These are phyloP conservation scores for Remersonia thermophila DNA, from an alignment of 2,329 filamentous ascomycete genomes.

Conservation along the genomic window DNA sequence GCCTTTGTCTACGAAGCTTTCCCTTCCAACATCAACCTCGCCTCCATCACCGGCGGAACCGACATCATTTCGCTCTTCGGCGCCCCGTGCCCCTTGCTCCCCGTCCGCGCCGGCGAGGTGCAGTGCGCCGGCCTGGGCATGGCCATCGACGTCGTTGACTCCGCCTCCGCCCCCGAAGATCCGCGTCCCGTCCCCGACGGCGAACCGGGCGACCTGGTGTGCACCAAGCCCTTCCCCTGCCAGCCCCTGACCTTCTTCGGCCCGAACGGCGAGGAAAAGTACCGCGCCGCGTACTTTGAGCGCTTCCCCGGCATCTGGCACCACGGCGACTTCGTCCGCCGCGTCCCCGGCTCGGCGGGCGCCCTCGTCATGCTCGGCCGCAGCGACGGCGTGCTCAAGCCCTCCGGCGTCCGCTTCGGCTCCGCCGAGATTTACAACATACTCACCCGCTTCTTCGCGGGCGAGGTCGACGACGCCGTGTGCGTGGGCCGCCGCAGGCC, in stretches of 20 bases:
- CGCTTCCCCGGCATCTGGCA: conserved; percentile 74
- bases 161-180: conserved; percentile 40
- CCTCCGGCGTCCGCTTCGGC: conserved; percentile 80
- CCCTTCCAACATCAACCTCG: conserved; percentile 68
- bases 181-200: conserved; percentile 35
- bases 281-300: conserved; percentile 77
- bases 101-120: conserved; percentile 61
- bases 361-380: conserved; percentile 84
- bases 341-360: conserved; percentile 47
- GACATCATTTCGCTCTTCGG: conserved; percentile 96
- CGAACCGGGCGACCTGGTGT: conserved; percentile 78
- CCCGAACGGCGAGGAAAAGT: conserved; percentile 57
- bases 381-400: conserved; percentile 87
- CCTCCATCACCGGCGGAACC: conserved; percentile 88
- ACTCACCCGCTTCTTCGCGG: conserved; percentile 69
- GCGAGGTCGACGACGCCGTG: conserved; percentile 70
- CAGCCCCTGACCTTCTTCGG: conserved; percentile 89
- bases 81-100: conserved; percentile 63
- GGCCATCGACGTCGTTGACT: conserved; percentile 54
- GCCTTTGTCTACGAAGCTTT: conserved; percentile 79
- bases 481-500: conserved; percentile 69
- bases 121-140: conserved; percentile 69
- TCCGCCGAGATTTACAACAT: conserved; percentile 94
- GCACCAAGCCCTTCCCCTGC: conserved; percentile 74
- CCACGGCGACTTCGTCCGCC: conserved; percentile 77